These are phyloP conservation scores for Termitomyces sp. DNA, from an alignment of 768 basidiomycete genomes.

Conservation along the genomic window DNA sequence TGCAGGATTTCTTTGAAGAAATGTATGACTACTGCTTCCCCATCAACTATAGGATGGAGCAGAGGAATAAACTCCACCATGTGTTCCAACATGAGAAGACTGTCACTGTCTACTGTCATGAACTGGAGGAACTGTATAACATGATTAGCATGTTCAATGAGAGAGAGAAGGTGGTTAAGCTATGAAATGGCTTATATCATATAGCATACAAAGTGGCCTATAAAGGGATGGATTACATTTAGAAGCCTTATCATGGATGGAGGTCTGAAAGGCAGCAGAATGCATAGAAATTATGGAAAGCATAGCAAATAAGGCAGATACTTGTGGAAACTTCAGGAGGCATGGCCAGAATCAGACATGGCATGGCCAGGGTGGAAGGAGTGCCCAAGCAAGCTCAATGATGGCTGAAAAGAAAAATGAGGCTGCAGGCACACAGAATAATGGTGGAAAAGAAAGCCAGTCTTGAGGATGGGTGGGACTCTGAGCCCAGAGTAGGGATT, in stretches of 20 bases:
- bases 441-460: neutral
- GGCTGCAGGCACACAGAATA: neutral
- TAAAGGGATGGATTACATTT: too few relatives aligned
- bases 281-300: neutral
- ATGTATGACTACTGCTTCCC: slow-evolving; percentile 39
- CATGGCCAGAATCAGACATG: neutral
- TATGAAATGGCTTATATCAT: too few relatives aligned
- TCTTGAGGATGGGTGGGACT: too few relatives aligned
- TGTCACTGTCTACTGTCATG: too few relatives aligned
- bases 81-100: slow-evolving; percentile 20
- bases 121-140: slow-evolving; percentile 23
- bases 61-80: slow-evolving; percentile 17
- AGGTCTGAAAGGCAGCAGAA: neutral
- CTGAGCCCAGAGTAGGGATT: too few relatives aligned
- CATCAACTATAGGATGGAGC: slow-evolving; percentile 19
- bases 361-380: too few relatives aligned
- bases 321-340: neutral
- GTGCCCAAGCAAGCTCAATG: too few relatives aligned
- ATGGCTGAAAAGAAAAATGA: too few relatives aligned
- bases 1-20: slow-evolving; percentile 26
- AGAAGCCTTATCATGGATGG: slow-evolving; percentile 7
- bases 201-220: slow-evolving; percentile 5
- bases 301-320: neutral
- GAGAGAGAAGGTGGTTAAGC: slow-evolving; percentile 5
- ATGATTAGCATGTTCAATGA: slow-evolving; percentile 21